phyloP scores from a whole-genome alignment of 306 rosid genomes.

The Malus sieversii region DNA sequence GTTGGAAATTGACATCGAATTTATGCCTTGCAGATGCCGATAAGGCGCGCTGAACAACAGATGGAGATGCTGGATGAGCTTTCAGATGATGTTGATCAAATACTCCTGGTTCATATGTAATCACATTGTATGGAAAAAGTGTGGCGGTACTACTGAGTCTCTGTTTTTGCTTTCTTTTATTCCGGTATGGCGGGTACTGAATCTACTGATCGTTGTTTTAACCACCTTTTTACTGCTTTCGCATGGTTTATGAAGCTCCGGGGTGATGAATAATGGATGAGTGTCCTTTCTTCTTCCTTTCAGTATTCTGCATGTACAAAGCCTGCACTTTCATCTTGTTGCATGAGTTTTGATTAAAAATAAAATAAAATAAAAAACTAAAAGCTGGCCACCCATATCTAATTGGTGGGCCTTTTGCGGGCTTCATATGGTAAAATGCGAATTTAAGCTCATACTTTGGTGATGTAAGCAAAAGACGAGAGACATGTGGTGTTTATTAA shows the following conservation, averaged over 20 bases:
- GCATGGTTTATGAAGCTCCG: neutral
- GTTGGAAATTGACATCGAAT: neutral
- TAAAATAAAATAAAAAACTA: too few species aligned
- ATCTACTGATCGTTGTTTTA: neutral
- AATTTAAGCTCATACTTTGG: too few species aligned
- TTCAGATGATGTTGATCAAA: conserved; percentile 4
- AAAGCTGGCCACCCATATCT: too few species aligned
- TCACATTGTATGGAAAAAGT: neutral
- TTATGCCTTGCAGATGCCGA: conserved; percentile 12
- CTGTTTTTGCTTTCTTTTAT: neutral
- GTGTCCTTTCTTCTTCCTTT: neutral
- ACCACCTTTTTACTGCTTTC: neutral
- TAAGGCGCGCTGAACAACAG: neutral
- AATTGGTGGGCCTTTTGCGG: too few species aligned
- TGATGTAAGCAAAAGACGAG: too few species aligned
- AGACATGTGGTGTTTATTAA: too few species aligned
- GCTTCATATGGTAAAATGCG: too few species aligned
- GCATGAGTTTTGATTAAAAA: neutral
- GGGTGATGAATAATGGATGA: conserved; percentile 10
- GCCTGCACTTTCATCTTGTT: neutral
- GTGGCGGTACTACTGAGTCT: neutral
- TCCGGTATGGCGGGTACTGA: neutral
- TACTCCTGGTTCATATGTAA: neutral
- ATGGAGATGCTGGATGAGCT: neutral
- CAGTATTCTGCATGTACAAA: too few species aligned